Evolutionary conservation across 257 asterid genomes (phyloP).

Genomic region (Solanum paucissectum): DNA sequence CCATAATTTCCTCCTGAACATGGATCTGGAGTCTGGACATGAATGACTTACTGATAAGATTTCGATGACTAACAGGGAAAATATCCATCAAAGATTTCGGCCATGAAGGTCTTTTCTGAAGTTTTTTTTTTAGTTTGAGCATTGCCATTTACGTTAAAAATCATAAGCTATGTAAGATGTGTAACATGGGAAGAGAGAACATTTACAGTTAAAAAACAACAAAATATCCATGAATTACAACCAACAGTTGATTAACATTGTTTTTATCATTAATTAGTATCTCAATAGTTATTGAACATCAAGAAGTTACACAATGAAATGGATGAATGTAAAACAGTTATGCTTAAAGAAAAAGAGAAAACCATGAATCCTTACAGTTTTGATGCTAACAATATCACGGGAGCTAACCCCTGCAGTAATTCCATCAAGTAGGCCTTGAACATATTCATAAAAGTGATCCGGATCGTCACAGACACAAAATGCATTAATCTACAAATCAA

Average conservation of each 20-base stretch:
- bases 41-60: background rate
- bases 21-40: background rate
- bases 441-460: conserved; percentile 58
- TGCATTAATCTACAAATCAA: conserved; percentile 52
- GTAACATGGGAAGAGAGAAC: background rate
- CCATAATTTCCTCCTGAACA: background rate
- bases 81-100: background rate
- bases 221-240: background rate
- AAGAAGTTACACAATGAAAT: background rate
- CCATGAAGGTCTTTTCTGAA: background rate
- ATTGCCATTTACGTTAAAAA: background rate
- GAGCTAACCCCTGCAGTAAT: conserved; percentile 65
- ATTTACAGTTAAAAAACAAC: background rate
- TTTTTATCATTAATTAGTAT: background rate
- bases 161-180: background rate
- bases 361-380: conserved; percentile 39
- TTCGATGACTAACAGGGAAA: background rate
- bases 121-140: background rate
- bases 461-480: conserved; percentile 92
- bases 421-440: conserved; percentile 78
- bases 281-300: background rate
- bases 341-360: background rate
- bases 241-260: background rate
- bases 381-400: conserved; percentile 63
- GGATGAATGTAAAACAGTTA: background rate